A percentile compares a stretch with the other conserved stretches of the same genome.
phyloP scores from a whole-genome alignment of 1,284 basidiomycete species.

The Rhodotorula sp. region DNA sequence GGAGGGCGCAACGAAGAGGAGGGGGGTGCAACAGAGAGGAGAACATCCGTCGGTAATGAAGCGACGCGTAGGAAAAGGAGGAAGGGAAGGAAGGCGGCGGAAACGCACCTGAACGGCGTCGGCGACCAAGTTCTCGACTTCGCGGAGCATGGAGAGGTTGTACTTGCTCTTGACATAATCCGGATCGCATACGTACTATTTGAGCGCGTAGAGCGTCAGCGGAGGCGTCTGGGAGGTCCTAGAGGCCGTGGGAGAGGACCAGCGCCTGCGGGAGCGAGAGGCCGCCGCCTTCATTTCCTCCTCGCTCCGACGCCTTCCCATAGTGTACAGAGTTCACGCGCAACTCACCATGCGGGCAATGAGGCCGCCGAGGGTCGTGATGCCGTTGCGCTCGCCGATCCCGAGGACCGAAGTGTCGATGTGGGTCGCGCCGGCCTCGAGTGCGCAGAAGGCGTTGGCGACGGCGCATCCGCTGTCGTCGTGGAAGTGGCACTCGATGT shows the following conservation, averaged over 20 bases:
- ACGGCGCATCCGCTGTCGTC: constrained; percentile 94
- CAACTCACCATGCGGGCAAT: constrained; percentile 78
- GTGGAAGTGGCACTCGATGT: constrained; percentile 98
- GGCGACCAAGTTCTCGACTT: constrained; percentile 98
- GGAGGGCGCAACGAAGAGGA: too few species aligned
- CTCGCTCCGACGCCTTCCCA: too few species aligned
- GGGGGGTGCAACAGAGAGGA: too few species aligned
- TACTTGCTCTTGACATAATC: constrained; percentile 99
- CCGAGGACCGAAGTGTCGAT: constrained; percentile 93
- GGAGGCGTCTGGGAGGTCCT: not conserved
- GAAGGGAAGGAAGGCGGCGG: not conserved
- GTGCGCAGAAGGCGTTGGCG: constrained; percentile 96
- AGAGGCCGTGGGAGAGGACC: not conserved
- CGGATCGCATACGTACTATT: constrained; percentile 57
- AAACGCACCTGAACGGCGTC: constrained; percentile 78
- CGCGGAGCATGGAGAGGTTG: constrained; percentile 93
- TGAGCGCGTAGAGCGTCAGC: constrained; percentile 48
- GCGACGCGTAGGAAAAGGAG: fast-evolving
- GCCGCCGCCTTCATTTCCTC: not conserved
- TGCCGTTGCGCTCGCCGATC: constrained; percentile 98
- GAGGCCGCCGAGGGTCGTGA: constrained; percentile 95
- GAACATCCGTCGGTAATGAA: too few species aligned
- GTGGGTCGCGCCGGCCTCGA: constrained; percentile 98
- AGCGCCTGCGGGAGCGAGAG: not conserved
- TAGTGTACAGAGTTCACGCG: not conserved